phyloP scores from a whole-genome alignment of 129 eudicot species.

The Flaveria sonorensis region DNA sequence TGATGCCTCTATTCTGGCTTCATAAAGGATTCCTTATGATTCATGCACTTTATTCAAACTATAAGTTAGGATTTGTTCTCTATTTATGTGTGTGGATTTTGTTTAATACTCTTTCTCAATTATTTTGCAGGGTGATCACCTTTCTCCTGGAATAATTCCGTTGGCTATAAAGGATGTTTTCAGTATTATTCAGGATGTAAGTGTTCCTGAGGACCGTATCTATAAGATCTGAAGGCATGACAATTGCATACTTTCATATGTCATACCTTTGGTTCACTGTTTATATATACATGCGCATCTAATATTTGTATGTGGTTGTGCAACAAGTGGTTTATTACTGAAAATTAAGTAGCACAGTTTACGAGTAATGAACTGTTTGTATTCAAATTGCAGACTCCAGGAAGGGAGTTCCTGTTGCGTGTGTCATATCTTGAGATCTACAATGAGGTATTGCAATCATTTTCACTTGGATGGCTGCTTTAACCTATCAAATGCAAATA shows the following conservation, averaged over 20 bases:
- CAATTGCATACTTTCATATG: constrained; percentile 6
- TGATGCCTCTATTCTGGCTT: neutral
- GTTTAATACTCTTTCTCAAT: constrained; percentile 19
- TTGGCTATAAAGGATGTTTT: constrained; percentile 97
- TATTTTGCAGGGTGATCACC: constrained; percentile 79
- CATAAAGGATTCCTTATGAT: neutral
- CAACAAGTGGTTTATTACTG: constrained; percentile 21
- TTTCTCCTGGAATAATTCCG: constrained; percentile 91
- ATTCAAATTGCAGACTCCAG: constrained; percentile 85
- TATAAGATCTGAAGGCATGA: constrained; percentile 13
- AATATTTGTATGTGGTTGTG: constrained; percentile 10
- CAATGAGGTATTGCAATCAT: constrained; percentile 62
- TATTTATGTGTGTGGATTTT: neutral
- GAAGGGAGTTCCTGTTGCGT: constrained; percentile 92
- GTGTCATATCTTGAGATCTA: constrained; percentile 98
- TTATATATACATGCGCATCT: neutral
- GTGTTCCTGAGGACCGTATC: constrained; percentile 32
- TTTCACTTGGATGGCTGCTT: constrained; percentile 7
- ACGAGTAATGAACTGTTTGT: constrained; percentile 18
- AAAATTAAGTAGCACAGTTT: constrained; percentile 24
- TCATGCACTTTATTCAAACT: constrained; percentile 7
- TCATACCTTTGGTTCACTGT: neutral
- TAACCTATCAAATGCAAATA: neutral
- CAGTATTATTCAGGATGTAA: constrained; percentile 98
- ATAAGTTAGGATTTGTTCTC: constrained; percentile 17